These are phyloP conservation scores for Boletellus deceptivus DNA, from an alignment of 1,284 basidiomycete genomes.

Conservation along the genomic window DNA sequence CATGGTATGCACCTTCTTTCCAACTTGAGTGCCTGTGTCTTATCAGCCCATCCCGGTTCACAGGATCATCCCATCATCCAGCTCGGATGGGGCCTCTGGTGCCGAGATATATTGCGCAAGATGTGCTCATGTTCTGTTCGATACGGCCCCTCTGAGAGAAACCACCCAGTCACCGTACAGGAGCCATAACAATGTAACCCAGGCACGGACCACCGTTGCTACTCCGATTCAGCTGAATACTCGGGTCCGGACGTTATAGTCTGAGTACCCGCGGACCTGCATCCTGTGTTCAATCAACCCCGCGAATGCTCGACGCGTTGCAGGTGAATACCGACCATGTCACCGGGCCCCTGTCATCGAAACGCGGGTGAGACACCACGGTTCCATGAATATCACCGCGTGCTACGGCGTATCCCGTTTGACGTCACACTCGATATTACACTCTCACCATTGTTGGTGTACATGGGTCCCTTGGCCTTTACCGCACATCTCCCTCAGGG, in stretches of 20 bases:
- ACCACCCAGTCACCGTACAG: background rate
- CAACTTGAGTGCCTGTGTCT: background rate
- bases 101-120: background rate
- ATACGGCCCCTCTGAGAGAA: background rate
- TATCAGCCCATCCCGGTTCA: background rate
- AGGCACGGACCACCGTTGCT: slow-evolving; percentile 8
- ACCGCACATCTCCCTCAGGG: background rate
- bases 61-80: background rate
- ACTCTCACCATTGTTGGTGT: background rate
- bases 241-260: background rate
- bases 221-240: background rate
- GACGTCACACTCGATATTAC: background rate
- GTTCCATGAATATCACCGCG: background rate
- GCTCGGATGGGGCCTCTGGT: too few species aligned
- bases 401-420: background rate
- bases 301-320: background rate
- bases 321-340: background rate
- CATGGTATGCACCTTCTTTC: background rate
- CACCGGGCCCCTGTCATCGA: too few species aligned
- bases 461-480: too few species aligned
- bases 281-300: background rate
- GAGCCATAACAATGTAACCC: background rate
- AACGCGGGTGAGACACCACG: background rate
- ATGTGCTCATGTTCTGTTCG: background rate
- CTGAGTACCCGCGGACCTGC: background rate